Evolutionary conservation across 1,284 basidiomycete species (phyloP), one percentile per base, ranked within the genome.

Genomic region (Ceraceosorus bombacis): DNA sequence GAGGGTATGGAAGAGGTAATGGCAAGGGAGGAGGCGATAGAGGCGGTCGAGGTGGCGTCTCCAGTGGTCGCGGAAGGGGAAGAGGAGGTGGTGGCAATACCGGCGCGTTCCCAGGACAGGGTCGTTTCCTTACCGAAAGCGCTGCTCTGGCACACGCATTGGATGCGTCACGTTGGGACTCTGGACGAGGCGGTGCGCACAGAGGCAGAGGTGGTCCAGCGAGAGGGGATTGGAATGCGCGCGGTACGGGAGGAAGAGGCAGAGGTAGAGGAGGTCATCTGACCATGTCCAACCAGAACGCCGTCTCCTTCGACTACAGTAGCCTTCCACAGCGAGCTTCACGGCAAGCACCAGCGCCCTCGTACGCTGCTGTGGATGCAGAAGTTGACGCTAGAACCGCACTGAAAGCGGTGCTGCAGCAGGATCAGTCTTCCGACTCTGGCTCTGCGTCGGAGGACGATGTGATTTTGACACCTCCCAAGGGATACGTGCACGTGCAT

Each of bases 271-370:
- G 55, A 46, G 54, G 17, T 12, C 27, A 12, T 10, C 41, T 15
- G 36, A 37, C 51, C 38, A 48, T 41, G 17, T 27, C n/a, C 39
- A 43, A 46, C 10, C 54, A 56, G 41, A 56, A 60, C 49, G 56
- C 58, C 3, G 58, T 60, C 4, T 43, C 43, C 37, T 60, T 54
- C 54, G 41, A 60, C 39, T 60, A 60, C 50, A 27, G 27, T 27
- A 27, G 39, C 51, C 27, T 37, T 55, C 10, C 41, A n/a, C 13
- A 27, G 27, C 5, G 9, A 15, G 55, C 5, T n/a, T 3, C 54
- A 15, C 39, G 40, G 10, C 17, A n/a, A 54, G 37, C 39, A 39
- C 27, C 37, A 51, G 10, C 9, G 17, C 10, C 50, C 39, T 39
- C 36, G 38, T 15, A 6, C 15, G 13, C 5, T 27, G 50, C 38